Base-by-base conservation (phyloP, 1,284 basidiomycete genomes). In the Bjerkandera adusta region DNA sequence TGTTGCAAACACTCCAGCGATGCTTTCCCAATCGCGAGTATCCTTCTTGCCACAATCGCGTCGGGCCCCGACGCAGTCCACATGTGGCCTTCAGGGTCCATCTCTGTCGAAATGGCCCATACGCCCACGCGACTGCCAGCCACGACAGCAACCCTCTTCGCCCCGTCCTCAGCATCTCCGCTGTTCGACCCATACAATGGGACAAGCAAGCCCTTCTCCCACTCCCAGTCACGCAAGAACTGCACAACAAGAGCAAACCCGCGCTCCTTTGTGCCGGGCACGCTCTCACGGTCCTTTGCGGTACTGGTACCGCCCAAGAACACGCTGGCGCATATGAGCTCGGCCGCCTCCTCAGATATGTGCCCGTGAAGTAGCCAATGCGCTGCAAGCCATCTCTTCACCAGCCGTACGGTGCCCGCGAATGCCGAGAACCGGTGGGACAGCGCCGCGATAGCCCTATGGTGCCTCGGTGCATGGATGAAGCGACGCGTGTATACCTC, bases 381-480 rank as follows among this genome's bases (percentile, higher is more conserved):
- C 1, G 86, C 74, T 0, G 87, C 80, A 38, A 98, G 69, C 97
- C 97, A 99, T 41, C 97, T 80, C 68, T 98, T 96, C 33, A 91
- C 79, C 18, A 99, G 75, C 22, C 97, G 77, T 16, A 90, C 86
- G 0, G 94, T 94, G 5, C 86, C 84, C 2, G 91, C 75, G 62
- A 86, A 97, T 5, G 92, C 87, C 0, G 84, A 69, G 61, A 83
- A 89, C 37, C 82, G 81, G 62, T 97, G 92, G 43, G 83, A 83
- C 29, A 99, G 71, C 2, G 88, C 81, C 1, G 85, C 79, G 27
- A 98, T 75, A 1, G 87, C 87, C 1, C 86, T 78, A 63, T 99
- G 97, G 61, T 99, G 96, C 32, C 81, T 67, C 0, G 96, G 91
- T 0, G 76, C 75, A 55, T 91, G 80, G 10, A 89, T 72, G 68